Base-by-base conservation (phyloP, 345 rosid genomes). In the Eucalyptus cloeziana region DNA sequence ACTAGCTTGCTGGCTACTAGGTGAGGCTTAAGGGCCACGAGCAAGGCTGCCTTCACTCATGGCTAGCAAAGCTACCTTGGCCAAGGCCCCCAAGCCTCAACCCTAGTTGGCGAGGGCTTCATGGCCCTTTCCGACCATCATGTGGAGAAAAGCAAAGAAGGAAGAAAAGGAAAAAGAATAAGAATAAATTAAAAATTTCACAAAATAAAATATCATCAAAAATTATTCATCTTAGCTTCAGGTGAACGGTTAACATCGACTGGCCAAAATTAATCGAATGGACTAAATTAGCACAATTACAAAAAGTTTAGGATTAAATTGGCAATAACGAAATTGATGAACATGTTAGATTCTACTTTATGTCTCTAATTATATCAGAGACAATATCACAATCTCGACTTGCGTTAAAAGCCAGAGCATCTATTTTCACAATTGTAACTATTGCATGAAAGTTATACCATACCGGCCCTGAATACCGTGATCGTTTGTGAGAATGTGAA, bases 301-400 rank as follows among this genome's bases (percentile, higher is more conserved):
- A 52, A 52, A 21, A 52, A 0, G 0, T 19, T 52, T 52, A 52
- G 0, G 0, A 52, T 19, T 52, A 52, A 52, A 52, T 52, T 52
- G 56, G 8, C 17, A 64, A n/a, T 14, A 14, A n/a, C 3, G 8
- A n/a, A 11, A 64, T 64, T 3, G 3, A 64, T n/a, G 21, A 33
- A 13, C 40, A n/a, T 64, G 8, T n/a, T 16, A 15, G 1, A n/a
- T 64, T 64, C 1, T 15, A n/a, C 3, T 64, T n/a, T 16, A 62
- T 0, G 3, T 62, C 33, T 8, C 16, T 62, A 6, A 27, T 8
- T 62, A 62, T 13, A 30, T 13, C 2, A 62, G 14, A 62, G 31
- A 62, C 33, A 27, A 62, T 13, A 10, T 13, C 2, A n/a, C 8
- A 64, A 64, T 8, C 21, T 16, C 5, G 4, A n/a, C 10, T 13